These are phyloP conservation scores for Trichocladium antarcticum DNA, from an alignment of 495 filamentous ascomycete genomes.

Conservation along the genomic window DNA sequence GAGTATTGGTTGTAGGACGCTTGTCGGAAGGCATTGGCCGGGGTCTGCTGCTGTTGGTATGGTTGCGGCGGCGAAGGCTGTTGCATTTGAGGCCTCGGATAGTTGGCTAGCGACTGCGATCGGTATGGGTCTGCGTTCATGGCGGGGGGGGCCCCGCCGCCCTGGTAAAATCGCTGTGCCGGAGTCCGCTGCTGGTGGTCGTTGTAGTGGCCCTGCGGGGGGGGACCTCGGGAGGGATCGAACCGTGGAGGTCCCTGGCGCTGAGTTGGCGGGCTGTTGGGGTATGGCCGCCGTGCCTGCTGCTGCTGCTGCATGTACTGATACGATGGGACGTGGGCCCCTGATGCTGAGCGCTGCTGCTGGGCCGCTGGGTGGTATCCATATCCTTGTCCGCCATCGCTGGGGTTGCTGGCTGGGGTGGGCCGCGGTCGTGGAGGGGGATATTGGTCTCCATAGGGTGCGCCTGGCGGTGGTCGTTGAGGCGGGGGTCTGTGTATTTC, in stretches of 20 bases:
- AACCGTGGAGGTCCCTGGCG: conserved; percentile 6
- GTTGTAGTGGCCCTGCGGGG: conserved; percentile 42
- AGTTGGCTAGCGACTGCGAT: conserved; percentile 80
- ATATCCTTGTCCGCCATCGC: conserved; percentile 35
- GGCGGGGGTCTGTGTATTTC: conserved; percentile 47
- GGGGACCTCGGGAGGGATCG: conserved; percentile 15
- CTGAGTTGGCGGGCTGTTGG: conserved; percentile 32
- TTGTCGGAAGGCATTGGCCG: conserved; percentile 64
- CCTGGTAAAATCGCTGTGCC: conserved; percentile 44
- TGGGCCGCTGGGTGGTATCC: conserved; percentile 45
- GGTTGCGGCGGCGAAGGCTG: conserved; percentile 43
- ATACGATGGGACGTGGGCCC: conserved; percentile 32
- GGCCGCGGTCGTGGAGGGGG: conserved; percentile 28
- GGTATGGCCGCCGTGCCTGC: conserved; percentile 40
- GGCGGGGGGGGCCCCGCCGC: conserved; percentile 50
- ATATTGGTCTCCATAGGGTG: conserved; percentile 34
- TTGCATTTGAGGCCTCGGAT: conserved; percentile 51
- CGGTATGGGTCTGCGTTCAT: conserved; percentile 76
- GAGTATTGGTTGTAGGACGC: conserved; percentile 54
- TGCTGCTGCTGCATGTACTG: conserved; percentile 31
- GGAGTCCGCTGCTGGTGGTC: conserved; percentile 45
- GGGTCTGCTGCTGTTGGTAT: conserved; percentile 54
- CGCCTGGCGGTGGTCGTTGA: conserved; percentile 46
- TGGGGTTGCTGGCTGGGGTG: conserved; percentile 9
- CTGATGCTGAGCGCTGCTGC: conserved; percentile 41